Evolutionary conservation across 352 stramenopile species (phyloP), one percentile per base, ranked within the genome.

Genomic region (Phytophthora vignae): DNA sequence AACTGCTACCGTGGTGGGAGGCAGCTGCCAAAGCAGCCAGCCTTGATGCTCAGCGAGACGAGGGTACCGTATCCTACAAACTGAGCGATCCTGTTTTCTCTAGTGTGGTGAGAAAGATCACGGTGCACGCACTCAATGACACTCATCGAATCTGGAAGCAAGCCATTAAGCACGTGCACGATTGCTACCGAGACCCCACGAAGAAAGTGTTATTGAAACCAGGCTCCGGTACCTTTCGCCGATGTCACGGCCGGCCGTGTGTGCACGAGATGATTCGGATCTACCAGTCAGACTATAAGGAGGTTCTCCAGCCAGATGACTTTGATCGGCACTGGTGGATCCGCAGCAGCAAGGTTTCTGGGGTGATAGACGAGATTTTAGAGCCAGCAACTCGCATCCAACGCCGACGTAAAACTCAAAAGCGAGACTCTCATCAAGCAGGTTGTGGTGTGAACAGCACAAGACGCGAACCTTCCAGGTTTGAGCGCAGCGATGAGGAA

Each of bases 1-100:
- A 46, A 15, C 25, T 60, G 2, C 36, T 67, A 9, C 60, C 60
- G 10, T 53, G 55, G 55, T 50, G 55, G 55, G 15, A 48, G n/a
- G 11, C 40, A 17, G 40, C 40, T 4, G 40, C 15, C 9, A 48
- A 48, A 19, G 40, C 40, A 19, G 40, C 19, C 15, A 17, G 40
- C n/a, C 7, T 17, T 12, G 40, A 48, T 48, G 40, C 40, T 17
- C 40, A 48, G 12, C 40, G 40, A 17, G 40, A 48, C 12, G 40
- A 17, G 15, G 5, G 40, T n/a, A n/a, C 11, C 11, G 40, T 48
- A 6, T 4, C 40, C 12, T n/a, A 19, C n/a, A 5, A 11, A 19
- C 40, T 48, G 5, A 19, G 40, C n/a, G 14, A 48, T n/a, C 40
- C 40, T 48, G 40, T n/a, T n/a, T 48, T 48, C 12, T 48, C 40